These are phyloP conservation scores for Crotalaria pallida DNA, from an alignment of 306 rosid species.

Conservation along the genomic window DNA sequence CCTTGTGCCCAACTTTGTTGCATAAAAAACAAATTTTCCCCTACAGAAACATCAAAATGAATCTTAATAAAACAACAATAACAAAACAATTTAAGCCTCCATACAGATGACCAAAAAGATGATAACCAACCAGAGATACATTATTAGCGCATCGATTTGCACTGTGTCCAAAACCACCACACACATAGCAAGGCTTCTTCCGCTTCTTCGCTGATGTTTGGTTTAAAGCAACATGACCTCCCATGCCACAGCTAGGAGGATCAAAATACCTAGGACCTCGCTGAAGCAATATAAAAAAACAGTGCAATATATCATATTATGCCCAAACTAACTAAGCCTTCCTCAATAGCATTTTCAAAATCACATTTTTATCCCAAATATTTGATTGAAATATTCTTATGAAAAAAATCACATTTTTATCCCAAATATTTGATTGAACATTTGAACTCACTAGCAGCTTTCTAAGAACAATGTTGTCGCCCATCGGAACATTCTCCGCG, in stretches of 20 bases:
- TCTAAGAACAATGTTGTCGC: conserved; percentile 58
- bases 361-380: conserved; percentile 29
- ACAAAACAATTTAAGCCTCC: no score
- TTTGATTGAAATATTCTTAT: no score
- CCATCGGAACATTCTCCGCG: conserved; percentile 28
- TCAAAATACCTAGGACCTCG: conserved; percentile 98
- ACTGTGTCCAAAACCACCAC: conserved; percentile 83
- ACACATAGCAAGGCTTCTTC: conserved; percentile 80
- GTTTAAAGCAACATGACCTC: conserved; percentile 74
- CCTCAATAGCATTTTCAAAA: conserved; percentile 26
- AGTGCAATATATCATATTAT: conserved; percentile 27
- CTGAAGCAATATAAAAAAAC: conserved; percentile 47
- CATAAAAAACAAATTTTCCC: conserved; percentile 67
- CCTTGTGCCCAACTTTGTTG: conserved; percentile 72
- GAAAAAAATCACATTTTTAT: conserved; percentile 29
- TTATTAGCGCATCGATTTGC: conserved; percentile 59
- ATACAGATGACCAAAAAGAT: not conserved
- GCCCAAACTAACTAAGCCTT: conserved; percentile 50
- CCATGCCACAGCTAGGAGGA: conserved; percentile 93
- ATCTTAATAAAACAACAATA: not conserved
- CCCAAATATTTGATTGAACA: conserved; percentile 30
- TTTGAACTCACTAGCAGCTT: conserved; percentile 91
- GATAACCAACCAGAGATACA: conserved; percentile 28
- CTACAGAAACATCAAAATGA: conserved; percentile 25
- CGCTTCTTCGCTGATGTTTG: conserved; percentile 55